phyloP scores from a whole-genome alignment of 306 rosid genomes.

The Pyrus bretschneideri region DNA sequence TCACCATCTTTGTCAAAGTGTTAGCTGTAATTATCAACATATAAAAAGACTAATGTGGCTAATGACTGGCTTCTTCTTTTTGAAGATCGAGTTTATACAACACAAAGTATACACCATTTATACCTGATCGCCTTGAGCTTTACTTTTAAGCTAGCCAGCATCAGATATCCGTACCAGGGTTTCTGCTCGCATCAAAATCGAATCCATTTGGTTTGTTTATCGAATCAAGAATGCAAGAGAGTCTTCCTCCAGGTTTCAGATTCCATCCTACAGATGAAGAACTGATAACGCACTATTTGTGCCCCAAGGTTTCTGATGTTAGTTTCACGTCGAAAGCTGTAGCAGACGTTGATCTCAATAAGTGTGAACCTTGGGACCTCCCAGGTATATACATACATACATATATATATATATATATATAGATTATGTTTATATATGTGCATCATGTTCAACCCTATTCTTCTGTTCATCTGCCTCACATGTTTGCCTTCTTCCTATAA shows the following conservation, averaged over 20 bases:
- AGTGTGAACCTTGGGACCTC: conserved; percentile 95
- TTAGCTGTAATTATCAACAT: conserved; percentile 44
- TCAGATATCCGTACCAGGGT: background rate
- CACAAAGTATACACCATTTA: conserved; percentile 30
- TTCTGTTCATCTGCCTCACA: background rate
- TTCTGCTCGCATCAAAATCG: background rate
- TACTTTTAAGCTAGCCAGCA: conserved; percentile 7
- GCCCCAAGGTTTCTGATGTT: conserved; percentile 60
- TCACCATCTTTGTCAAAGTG: conserved; percentile 58
- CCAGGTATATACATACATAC: conserved; percentile 37
- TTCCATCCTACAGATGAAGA: conserved; percentile 97
- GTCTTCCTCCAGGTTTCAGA: conserved; percentile 88
- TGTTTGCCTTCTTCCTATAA: background rate
- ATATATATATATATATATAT: background rate
- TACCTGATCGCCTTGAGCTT: conserved; percentile 25
- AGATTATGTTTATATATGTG: background rate
- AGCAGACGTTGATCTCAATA: conserved; percentile 87
- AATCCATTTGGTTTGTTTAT: background rate
- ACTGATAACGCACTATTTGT: conserved; percentile 66
- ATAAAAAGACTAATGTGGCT: conserved; percentile 11
- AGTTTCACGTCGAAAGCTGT: conserved; percentile 59
- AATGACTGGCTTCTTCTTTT: conserved; percentile 27
- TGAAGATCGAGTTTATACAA: conserved; percentile 36
- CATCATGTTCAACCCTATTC: background rate
- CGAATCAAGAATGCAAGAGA: conserved; percentile 47